Evolutionary conservation across 805 yeast genomes (phyloP).

Genomic region (Priceomyces carsonii): DNA sequence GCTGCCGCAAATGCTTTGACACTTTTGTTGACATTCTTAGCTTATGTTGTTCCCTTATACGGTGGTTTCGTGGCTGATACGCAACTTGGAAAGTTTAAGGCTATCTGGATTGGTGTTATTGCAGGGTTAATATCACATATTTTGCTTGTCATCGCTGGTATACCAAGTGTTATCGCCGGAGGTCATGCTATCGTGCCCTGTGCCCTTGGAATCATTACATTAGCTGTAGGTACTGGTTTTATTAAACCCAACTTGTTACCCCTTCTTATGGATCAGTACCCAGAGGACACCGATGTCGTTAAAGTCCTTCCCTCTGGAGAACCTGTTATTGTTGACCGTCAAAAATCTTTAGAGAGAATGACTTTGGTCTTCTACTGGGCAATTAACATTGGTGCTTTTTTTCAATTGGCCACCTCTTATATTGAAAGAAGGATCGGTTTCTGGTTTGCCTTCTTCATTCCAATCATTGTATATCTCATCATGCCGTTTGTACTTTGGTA

Average conservation of each 20-base stretch:
- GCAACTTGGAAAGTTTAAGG: slow-evolving; percentile 45
- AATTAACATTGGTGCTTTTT: slow-evolving; percentile 56
- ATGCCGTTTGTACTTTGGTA: slow-evolving; percentile 29
- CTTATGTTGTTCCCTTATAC: slow-evolving; percentile 51
- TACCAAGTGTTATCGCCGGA: slow-evolving; percentile 37
- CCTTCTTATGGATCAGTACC: slow-evolving; percentile 47
- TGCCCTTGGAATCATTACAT: slow-evolving; percentile 37
- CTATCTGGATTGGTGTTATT: slow-evolving; percentile 51
- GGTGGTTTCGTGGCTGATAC: slow-evolving; percentile 58
- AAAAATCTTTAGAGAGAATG: slow-evolving; percentile 42
- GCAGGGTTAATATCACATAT: slow-evolving; percentile 50
- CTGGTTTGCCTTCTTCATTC: slow-evolving; percentile 56
- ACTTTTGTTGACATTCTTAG: slow-evolving; percentile 47
- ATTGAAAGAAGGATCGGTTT: slow-evolving; percentile 53
- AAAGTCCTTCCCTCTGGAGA: slow-evolving; percentile 61
- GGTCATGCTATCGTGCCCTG: slow-evolving; percentile 45
- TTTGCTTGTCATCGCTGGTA: slow-evolving; percentile 49
- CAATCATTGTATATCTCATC: slow-evolving; percentile 32
- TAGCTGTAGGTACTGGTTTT: slow-evolving; percentile 52
- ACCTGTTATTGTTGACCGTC: slow-evolving; percentile 57
- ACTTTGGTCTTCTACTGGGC: slow-evolving; percentile 54
- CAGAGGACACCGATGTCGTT: slow-evolving; percentile 59
- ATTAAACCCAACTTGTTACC: slow-evolving; percentile 57
- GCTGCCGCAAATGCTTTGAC: slow-evolving; percentile 49
- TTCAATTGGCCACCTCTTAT: slow-evolving; percentile 52